Evolutionary conservation across 768 basidiomycete genomes (phyloP).

Genomic region (Solioccasus polychromus): DNA sequence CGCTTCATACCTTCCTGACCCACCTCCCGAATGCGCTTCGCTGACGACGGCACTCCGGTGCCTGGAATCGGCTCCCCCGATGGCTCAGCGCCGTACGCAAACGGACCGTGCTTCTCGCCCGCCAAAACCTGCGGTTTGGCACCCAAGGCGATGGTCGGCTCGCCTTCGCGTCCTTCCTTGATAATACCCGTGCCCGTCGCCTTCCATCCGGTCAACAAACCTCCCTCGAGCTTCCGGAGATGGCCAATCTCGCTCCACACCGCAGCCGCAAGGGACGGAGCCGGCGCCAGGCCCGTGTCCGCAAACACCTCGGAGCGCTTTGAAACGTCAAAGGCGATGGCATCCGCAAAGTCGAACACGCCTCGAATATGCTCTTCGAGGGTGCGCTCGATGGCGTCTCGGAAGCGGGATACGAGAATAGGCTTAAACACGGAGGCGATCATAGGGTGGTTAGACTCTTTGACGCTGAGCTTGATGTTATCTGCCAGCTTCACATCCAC

Average conservation of each 20-base stretch:
- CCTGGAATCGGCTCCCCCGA: conserved; percentile 12
- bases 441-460: conserved; percentile 62
- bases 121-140: conserved; percentile 71
- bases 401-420: conserved; percentile 52
- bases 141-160: conserved; percentile 57
- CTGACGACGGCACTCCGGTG: conserved; percentile 21
- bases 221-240: conserved; percentile 39
- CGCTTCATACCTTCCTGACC: conserved; percentile 35
- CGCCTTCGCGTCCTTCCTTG: conserved; percentile 41
- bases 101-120: conserved; percentile 65
- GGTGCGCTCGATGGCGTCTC: conserved; percentile 57
- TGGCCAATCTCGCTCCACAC: conserved; percentile 70
- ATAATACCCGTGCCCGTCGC: conserved; percentile 66
- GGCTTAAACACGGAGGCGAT: conserved; percentile 63
- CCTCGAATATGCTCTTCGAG: conserved; percentile 54
- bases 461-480: conserved; percentile 51
- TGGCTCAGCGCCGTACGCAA: conserved; percentile 50
- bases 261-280: conserved; percentile 52
- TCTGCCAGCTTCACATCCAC: conserved; percentile 55
- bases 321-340: conserved; percentile 56
- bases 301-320: conserved; percentile 60
- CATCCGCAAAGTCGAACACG: conserved; percentile 51
- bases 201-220: conserved; percentile 40
- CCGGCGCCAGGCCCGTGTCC: conserved; percentile 55
- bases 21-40: conserved; percentile 34